Evolutionary conservation across 768 basidiomycete species (phyloP).

Genomic region (Lactifluus echinatus): DNA sequence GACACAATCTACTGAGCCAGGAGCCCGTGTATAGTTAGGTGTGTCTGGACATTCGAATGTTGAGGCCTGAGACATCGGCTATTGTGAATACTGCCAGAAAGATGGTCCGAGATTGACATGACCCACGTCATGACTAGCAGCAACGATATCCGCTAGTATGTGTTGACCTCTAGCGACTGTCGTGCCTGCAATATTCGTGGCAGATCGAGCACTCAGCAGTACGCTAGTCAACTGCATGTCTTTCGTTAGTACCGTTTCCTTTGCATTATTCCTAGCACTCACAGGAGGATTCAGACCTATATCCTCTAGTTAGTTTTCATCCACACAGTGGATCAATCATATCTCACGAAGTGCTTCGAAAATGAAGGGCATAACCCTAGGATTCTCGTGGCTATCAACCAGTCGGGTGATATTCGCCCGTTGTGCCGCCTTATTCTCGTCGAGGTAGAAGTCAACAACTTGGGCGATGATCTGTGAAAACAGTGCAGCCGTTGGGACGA

Average conservation of each 20-base stretch:
- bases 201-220: background rate
- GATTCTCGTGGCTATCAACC: background rate
- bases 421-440: constrained; percentile 7
- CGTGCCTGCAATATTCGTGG: constrained; percentile 9
- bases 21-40: background rate
- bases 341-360: constrained; percentile 20
- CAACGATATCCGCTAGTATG: constrained; percentile 18
- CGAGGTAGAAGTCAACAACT: constrained; percentile 53
- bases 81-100: background rate
- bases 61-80: background rate
- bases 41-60: background rate
- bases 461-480: constrained; percentile 49
- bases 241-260: background rate
- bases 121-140: constrained; percentile 20
- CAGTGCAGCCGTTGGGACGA: constrained; percentile 45
- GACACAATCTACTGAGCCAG: background rate
- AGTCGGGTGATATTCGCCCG: background rate
- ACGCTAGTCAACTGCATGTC: constrained; percentile 12
- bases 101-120: background rate
- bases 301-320: background rate
- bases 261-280: background rate
- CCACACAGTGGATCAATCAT: background rate
- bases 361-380: constrained; percentile 9
- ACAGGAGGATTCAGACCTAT: constrained; percentile 20
- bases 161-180: constrained; percentile 16